Percentiles rank a stretch among this genome's conserved stretches.
phyloP scores from a whole-genome alignment of 129 eudicot genomes.

The Scalesia atractyloides region DNA sequence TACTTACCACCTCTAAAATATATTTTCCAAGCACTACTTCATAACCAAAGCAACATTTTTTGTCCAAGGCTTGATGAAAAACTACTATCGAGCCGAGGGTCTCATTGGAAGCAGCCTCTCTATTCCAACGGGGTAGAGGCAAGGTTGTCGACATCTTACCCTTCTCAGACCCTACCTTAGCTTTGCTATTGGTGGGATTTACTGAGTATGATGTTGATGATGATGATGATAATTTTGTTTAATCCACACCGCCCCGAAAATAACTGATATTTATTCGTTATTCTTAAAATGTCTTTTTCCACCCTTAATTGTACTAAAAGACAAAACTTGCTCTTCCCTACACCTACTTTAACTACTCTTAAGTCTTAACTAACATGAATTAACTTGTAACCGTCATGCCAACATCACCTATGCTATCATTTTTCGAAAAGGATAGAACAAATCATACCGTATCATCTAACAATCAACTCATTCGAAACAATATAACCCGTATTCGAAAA shows the following conservation, averaged over 20 bases:
- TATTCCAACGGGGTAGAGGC: no score
- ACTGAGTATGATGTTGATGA: no score
- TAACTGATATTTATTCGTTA: background rate
- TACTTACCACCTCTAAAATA: constrained; percentile 2
- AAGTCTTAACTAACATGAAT: background rate
- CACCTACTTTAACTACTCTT: background rate
- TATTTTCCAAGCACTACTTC: background rate
- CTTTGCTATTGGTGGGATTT: no score
- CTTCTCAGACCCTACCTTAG: no score
- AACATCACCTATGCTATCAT: background rate
- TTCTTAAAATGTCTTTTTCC: background rate
- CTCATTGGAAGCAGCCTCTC: no score
- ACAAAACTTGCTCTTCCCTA: background rate
- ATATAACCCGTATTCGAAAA: background rate
- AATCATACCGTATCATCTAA: background rate
- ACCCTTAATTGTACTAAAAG: background rate
- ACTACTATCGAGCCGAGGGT: no score
- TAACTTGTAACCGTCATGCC: background rate
- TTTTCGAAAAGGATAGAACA: background rate
- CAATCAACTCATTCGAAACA: constrained; percentile 3
- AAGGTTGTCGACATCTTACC: no score
- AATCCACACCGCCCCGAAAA: background rate
- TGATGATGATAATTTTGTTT: no score
- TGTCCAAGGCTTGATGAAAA: no score
- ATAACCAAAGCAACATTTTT: background rate